Percentiles rank a stretch among this genome's conserved stretches.
Conservation (phyloP, 352 stramenopile genomes). For the Phytopythium helicoides region DNA sequence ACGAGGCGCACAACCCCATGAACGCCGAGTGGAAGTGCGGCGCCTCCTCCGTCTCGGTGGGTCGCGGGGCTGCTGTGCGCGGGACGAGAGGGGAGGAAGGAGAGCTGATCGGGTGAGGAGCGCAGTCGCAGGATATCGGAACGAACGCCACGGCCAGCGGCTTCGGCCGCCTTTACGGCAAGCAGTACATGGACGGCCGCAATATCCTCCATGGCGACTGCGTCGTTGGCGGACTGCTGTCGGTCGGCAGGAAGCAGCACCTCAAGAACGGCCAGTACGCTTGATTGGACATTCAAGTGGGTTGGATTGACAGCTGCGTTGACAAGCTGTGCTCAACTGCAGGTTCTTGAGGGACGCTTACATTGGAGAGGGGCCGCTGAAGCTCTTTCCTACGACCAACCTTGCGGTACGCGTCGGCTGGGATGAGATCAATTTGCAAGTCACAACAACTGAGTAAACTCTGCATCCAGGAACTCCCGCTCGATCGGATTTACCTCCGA, state of each 20-base stretch:
- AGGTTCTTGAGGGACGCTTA: constrained; percentile 71
- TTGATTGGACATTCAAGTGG: background rate
- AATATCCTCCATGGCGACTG: constrained; percentile 82
- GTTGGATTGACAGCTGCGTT: background rate
- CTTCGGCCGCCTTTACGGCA: constrained; percentile 74
- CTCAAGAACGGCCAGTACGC: constrained; percentile 66
- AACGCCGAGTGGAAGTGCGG: constrained; percentile 70
- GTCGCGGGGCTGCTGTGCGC: background rate
- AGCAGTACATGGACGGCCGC: constrained; percentile 69
- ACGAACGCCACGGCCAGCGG: constrained; percentile 32
- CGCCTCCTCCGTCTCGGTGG: constrained; percentile 67
- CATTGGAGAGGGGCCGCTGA: constrained; percentile 61
- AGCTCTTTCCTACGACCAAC: constrained; percentile 69
- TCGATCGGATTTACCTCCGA: constrained; percentile 69
- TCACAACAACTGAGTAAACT: background rate
- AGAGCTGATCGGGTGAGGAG: background rate
- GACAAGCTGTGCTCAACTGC: background rate
- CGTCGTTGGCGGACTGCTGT: constrained; percentile 69
- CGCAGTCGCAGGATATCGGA: constrained; percentile 73
- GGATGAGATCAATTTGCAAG: background rate
- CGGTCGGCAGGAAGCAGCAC: constrained; percentile 73
- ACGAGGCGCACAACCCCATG: constrained; percentile 68
- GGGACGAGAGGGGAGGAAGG: background rate
- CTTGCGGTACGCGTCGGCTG: constrained; percentile 40
- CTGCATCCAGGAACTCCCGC: constrained; percentile 30